These are phyloP conservation scores for Oryza meridionalis DNA, from an alignment of 176 grass and related monocot genomes.

Conservation along the genomic window DNA sequence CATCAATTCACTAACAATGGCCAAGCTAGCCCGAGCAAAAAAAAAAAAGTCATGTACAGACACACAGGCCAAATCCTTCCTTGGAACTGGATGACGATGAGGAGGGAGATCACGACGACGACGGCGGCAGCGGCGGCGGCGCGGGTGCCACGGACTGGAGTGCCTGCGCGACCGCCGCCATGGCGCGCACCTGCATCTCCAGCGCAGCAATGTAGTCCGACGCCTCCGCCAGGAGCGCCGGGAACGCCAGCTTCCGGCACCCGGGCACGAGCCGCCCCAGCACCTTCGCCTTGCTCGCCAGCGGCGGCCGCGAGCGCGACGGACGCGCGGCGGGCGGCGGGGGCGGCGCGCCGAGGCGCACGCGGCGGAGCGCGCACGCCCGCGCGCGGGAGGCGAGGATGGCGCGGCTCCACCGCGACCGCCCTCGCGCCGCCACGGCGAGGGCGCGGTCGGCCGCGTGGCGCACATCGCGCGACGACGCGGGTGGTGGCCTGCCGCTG, in stretches of 20 bases:
- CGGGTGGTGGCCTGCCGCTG: no score
- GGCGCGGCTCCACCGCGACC: constrained; percentile 80
- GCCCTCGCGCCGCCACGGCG: constrained; percentile 59
- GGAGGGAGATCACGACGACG: background rate
- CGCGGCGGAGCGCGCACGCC: background rate
- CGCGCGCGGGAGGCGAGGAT: constrained; percentile 52
- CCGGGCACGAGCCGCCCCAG: constrained; percentile 75
- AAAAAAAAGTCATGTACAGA: background rate
- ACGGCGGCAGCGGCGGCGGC: background rate
- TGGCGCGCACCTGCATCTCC: constrained; percentile 92
- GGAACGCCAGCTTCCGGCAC: constrained; percentile 71
- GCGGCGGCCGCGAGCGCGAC: background rate
- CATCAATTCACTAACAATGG: background rate
- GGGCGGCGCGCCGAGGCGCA: background rate
- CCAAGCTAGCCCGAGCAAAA: background rate
- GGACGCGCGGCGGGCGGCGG: background rate
- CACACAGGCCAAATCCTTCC: background rate
- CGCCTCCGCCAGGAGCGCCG: constrained; percentile 65
- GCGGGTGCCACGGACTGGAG: constrained; percentile 28
- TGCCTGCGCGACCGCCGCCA: constrained; percentile 62
- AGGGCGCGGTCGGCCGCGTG: constrained; percentile 72
- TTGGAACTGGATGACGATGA: background rate
- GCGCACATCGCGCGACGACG: constrained; percentile 38
- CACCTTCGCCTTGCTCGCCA: constrained; percentile 55
- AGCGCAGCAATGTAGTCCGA: constrained; percentile 88